These are phyloP conservation scores for Termitomyces eurrhizus DNA, from an alignment of 768 basidiomycete species.

Conservation along the genomic window DNA sequence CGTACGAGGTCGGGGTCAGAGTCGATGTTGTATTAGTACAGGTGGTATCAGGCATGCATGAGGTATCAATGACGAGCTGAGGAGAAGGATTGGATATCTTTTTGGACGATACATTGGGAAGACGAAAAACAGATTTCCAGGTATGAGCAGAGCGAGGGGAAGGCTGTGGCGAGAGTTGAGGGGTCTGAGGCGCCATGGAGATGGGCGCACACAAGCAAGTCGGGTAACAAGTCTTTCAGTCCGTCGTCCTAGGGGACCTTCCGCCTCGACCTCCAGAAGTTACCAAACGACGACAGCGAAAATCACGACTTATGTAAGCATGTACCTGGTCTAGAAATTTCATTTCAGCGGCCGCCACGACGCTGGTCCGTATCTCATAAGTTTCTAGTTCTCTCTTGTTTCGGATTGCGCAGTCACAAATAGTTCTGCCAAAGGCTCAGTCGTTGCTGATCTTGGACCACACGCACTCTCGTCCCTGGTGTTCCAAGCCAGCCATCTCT, in stretches of 20 bases:
- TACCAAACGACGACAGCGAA: slow-evolving; percentile 5
- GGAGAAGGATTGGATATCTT: slow-evolving; percentile 43
- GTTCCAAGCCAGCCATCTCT: not conserved
- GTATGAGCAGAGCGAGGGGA: slow-evolving; percentile 30
- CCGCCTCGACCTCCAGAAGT: slow-evolving; percentile 3
- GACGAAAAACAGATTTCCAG: slow-evolving; percentile 77
- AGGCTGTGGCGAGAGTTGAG: slow-evolving; percentile 15
- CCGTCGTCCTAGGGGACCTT: slow-evolving; percentile 1
- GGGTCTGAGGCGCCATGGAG: slow-evolving; percentile 20
- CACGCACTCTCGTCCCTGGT: not conserved
- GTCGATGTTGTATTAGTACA: slow-evolving; percentile 38
- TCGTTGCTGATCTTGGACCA: not conserved
- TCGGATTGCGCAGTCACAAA: not conserved
- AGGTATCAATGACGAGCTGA: slow-evolving; percentile 50
- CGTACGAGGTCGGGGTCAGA: slow-evolving; percentile 47
- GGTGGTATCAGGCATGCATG: slow-evolving; percentile 29
- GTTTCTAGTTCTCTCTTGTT: not conserved
- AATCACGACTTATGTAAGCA: slow-evolving; percentile 16
- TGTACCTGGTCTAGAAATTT: not conserved
- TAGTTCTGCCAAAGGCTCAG: not conserved
- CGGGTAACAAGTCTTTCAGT: not conserved
- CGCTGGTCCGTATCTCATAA: not conserved
- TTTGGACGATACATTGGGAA: slow-evolving; percentile 61
- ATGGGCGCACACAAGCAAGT: not conserved
- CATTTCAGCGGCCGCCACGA: slow-evolving; percentile 2